Evolutionary conservation across 768 basidiomycete species (phyloP).

Genomic region (Mycena galopus): DNA sequence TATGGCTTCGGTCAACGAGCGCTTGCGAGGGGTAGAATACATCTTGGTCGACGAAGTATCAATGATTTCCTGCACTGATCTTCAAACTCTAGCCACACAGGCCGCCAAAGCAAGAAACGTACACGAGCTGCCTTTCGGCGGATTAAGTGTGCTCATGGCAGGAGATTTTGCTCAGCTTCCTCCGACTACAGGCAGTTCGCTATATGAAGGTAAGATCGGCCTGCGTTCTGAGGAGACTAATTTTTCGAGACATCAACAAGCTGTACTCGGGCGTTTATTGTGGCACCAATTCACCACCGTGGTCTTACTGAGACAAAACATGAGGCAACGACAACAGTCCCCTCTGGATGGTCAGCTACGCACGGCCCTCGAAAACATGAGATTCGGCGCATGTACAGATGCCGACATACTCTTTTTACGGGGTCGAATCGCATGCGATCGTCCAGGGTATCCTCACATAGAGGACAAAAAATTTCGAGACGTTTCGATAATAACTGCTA

Average conservation of each 20-base stretch:
- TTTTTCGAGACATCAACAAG: too few species aligned
- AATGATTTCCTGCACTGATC: not conserved
- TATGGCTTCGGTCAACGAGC: not conserved
- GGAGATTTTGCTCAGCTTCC: not conserved
- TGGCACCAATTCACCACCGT: not conserved
- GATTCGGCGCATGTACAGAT: constrained; percentile 52
- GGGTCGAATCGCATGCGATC: constrained; percentile 37
- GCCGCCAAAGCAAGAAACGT: not conserved
- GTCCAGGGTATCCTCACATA: constrained; percentile 25
- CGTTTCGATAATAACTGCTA: constrained; percentile 54
- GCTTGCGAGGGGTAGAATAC: not conserved
- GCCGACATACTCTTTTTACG: constrained; percentile 52
- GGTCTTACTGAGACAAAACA: constrained; percentile 45
- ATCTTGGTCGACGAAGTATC: not conserved
- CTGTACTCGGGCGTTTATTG: too few species aligned
- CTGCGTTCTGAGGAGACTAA: too few species aligned
- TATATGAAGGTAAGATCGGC: not conserved
- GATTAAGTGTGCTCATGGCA: not conserved
- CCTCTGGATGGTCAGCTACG: constrained; percentile 44
- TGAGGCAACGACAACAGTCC: constrained; percentile 40
- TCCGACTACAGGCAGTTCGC: not conserved
- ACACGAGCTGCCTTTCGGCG: not conserved
- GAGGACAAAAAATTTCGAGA: constrained; percentile 40
- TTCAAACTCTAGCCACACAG: not conserved
- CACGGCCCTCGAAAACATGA: constrained; percentile 51